Evolutionary conservation across 78 protist species (phyloP), one percentile per base, ranked within the genome.

Genomic region (Neovahlkampfia damariscottae): DNA sequence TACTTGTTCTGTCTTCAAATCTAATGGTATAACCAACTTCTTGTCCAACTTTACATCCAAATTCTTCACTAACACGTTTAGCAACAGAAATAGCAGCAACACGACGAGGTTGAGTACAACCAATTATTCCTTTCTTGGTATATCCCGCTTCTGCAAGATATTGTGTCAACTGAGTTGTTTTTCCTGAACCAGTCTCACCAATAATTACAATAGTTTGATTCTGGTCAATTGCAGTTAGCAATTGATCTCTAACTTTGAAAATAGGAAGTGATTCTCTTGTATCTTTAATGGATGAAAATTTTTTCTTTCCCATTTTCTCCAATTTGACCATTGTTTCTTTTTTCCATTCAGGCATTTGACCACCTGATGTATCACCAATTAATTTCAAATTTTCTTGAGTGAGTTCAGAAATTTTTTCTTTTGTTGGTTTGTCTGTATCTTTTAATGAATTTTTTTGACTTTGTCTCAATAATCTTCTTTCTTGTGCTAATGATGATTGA

Each of bases 71-170:
- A 27, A 96, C 99, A 34, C 99, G 97, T 89, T 94, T 91, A 30
- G 99, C 96, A 35, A 98, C 99, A 0, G 91, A 79, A 88, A 89
- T 92, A 34, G 99, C 99, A 0, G 99, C 99, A 27, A 98, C 99
- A 19, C 99, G 92, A 2, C 99, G 91, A 1, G 99, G 99, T 88
- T 98, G 99, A n/a, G 93, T 86, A 73, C 85, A 67, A 85, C 91
- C 76, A 28, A 81, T 75, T 2, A 58, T 40, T n/a, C 77, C 77
- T 8, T 38, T 8, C 8, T 8, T 28, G 3, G 8, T 10, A 35
- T 68, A 76, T n/a, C 85, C 81, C 1, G 2, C 80, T 36, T 81
- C 80, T 10, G 50, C 3, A 10, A 75, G n/a, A 80, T 81, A 75
- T n/a, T 81, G 85, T 3, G 77, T 67, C 77, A 81, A 75, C 79